Evolutionary conservation across 176 grass and related monocot genomes (phyloP), one percentile per base, ranked within the genome.

Genomic region (Avena insularis): DNA sequence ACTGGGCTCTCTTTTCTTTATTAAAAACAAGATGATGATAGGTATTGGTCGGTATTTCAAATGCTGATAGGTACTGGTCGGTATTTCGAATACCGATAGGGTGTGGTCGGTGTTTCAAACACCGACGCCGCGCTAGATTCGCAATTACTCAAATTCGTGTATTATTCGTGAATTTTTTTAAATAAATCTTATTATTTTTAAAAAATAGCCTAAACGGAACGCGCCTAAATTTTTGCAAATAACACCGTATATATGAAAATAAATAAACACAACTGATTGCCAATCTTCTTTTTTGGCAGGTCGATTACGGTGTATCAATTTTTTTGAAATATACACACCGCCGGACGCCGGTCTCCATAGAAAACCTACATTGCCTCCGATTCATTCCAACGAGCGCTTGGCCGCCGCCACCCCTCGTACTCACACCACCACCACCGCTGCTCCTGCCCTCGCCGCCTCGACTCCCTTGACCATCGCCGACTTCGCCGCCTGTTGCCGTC

Each of bases 381-480:
- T 50, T 40, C n/a, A 0, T 75, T 15, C 72, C 21, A 47, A 5
- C 2, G 63, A 33, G 63, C 21, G 7, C 16, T 17, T 29, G 21
- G 48, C 73, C 73, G 73, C 73, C 69, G 69, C 69, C 68, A 20
- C 72, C n/a, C 72, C 15, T 51, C 47, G 72, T 53, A 23, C 8
- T 17, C 13, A 29, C 46, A 48, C 46, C 43, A 23, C 46, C 72
- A 17, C 73, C 48, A 3, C 25, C 29, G 45, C 45, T 12, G 71
- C 46, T 50, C 1, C 23, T 4, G 13, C 47, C 47, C 48, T 4
- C 15, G 73, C 48, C 73, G 73, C 73, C 73, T 54, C 48, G 48
- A 9, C 73, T 76, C 73, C 73, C 2, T 54, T 14, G 3, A 0
- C 48, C 48, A 11, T 19, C 23, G 21, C n/a, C 12, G 21, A 27